These are phyloP conservation scores for Phytophthora sp. DNA, from an alignment of 352 stramenopile genomes.

Conservation along the genomic window DNA sequence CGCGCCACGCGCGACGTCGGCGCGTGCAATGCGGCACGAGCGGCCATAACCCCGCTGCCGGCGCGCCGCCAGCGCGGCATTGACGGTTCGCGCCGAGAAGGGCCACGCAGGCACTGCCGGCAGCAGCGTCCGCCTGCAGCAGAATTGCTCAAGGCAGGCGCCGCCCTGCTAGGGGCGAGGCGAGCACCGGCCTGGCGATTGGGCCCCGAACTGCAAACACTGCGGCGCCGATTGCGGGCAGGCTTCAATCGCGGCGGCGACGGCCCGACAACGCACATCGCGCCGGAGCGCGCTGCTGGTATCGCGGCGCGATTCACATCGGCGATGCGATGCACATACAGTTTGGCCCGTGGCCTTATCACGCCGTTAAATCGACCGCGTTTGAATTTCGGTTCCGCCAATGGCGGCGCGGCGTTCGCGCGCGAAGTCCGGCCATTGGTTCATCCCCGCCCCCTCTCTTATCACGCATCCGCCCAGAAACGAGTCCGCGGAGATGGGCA, in stretches of 20 bases:
- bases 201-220: conserved; percentile 12
- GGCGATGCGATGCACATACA: conserved; percentile 10
- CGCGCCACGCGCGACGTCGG: conserved; percentile 11
- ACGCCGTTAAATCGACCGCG: conserved; percentile 13
- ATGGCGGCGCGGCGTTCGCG: neutral
- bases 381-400: conserved; percentile 20
- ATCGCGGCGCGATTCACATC: conserved; percentile 22
- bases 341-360: conserved; percentile 12
- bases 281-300: conserved; percentile 24
- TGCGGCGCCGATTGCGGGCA: neutral
- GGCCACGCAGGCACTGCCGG: conserved; percentile 2
- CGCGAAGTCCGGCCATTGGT: conserved; percentile 23
- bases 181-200: too few species aligned
- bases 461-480: conserved; percentile 36
- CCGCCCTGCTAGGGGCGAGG: too few species aligned
- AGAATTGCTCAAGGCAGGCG: neutral
- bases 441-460: conserved; percentile 35
- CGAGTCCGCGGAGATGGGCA: conserved; percentile 20
- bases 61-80: neutral
- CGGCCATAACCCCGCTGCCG: neutral
- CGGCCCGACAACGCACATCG: conserved; percentile 4
- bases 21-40: neutral
- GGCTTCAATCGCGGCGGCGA: neutral
- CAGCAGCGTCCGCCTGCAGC: neutral
- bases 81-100: conserved; percentile 17